These are phyloP conservation scores for Byssothecium circinans DNA, from an alignment of 2,329 filamentous ascomycete species.

Conservation along the genomic window DNA sequence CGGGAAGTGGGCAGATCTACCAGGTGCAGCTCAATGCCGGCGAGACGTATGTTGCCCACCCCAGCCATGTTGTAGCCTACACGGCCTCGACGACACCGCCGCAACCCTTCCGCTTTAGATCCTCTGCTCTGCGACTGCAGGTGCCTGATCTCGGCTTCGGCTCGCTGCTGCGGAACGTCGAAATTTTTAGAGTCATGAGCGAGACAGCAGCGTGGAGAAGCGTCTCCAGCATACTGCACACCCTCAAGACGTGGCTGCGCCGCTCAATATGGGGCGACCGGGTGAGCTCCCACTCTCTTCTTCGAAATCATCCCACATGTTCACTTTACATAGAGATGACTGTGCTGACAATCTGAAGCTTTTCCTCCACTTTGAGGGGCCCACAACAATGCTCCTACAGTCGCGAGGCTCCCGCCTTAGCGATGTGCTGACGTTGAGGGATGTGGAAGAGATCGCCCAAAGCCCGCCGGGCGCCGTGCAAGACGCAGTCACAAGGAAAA, in stretches of 20 bases:
- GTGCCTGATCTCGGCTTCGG: constrained; percentile 69
- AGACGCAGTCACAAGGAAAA: constrained; percentile 50
- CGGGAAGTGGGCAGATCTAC: constrained; percentile 87
- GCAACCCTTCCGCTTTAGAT: constrained; percentile 83
- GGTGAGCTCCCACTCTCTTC: constrained; percentile 48
- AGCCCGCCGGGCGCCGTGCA: constrained; percentile 71
- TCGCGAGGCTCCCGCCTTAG: constrained; percentile 78
- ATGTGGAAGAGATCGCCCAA: constrained; percentile 90
- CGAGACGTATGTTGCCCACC: constrained; percentile 90
- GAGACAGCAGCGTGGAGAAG: constrained; percentile 73
- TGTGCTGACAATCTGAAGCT: constrained; percentile 50
- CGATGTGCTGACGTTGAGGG: constrained; percentile 73
- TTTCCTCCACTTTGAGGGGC: constrained; percentile 87
- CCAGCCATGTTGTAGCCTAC: constrained; percentile 89
- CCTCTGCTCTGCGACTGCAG: constrained; percentile 73
- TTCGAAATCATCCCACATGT: neutral
- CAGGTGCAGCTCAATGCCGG: constrained; percentile 77
- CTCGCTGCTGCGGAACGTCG: constrained; percentile 66
- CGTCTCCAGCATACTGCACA: constrained; percentile 65
- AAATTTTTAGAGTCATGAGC: constrained; percentile 73
- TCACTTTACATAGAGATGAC: too few relatives aligned
- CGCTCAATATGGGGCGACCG: constrained; percentile 91
- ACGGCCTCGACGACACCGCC: constrained; percentile 73
- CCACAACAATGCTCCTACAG: constrained; percentile 82
- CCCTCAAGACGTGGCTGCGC: constrained; percentile 72